A percentile compares a stretch with the other conserved stretches of the same genome.
Conservation (phyloP, 768 basidiomycete species). For the Tremella fuciformis region DNA sequence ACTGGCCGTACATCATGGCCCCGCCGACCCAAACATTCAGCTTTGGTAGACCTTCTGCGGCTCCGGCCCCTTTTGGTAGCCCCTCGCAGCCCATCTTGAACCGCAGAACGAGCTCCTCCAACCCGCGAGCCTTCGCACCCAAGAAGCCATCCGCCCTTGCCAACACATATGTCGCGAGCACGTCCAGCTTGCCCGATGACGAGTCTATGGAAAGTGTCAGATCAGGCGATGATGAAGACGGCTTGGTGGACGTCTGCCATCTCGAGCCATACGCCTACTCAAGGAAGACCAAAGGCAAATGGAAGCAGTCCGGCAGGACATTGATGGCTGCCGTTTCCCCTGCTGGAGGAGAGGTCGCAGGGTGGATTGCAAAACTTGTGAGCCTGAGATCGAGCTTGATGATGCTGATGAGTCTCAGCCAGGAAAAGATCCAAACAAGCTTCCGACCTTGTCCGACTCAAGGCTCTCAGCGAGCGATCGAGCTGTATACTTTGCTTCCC, state of each 20-base stretch:
- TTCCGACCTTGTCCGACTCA: conserved; percentile 12
- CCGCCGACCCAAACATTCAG: too few species aligned
- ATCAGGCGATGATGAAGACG: conserved; percentile 11
- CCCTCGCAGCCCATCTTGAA: background rate
- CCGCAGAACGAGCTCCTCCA: conserved; percentile 1
- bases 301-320: conserved; percentile 30
- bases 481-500: conserved; percentile 30
- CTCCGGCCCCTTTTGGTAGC: background rate
- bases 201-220: background rate
- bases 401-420: conserved; percentile 21
- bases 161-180: background rate
- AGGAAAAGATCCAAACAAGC: conserved; percentile 22
- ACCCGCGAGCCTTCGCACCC: conserved; percentile 2
- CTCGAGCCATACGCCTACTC: conserved; percentile 29
- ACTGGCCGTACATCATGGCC: too few species aligned
- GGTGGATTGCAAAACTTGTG: conserved; percentile 31
- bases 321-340: conserved; percentile 24
- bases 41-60: background rate
- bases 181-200: conserved; percentile 4
- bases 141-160: background rate
- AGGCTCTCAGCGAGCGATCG: conserved; percentile 20
- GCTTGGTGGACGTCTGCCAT: conserved; percentile 21
- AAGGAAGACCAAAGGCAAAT: conserved; percentile 26
- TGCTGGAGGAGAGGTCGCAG: conserved; percentile 33
- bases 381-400: too few species aligned